Conservation (phyloP, 805 yeast genomes). For the Ogataea siamensis region DNA sequence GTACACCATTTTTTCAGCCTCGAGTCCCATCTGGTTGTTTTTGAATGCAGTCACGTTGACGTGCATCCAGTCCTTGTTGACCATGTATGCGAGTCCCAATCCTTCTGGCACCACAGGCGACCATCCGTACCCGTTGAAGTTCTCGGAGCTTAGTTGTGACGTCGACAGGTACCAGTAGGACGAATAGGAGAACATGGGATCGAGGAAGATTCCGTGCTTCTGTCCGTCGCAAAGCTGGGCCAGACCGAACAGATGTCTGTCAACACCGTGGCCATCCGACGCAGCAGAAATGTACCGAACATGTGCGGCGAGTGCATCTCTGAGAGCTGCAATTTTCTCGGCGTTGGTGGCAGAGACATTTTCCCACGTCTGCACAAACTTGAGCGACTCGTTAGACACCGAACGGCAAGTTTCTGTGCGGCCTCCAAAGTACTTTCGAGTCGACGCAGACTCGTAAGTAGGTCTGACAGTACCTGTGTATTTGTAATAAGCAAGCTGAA, state of each 20-base stretch:
- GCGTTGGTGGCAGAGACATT: conserved; percentile 46
- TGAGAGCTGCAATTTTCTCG: conserved; percentile 65
- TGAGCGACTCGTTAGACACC: conserved; percentile 67
- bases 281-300: conserved; percentile 72
- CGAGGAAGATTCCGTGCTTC: conserved; percentile 67
- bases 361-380: conserved; percentile 74
- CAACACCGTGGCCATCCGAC: conserved; percentile 83
- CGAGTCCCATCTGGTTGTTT: conserved; percentile 54
- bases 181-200: conserved; percentile 75
- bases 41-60: conserved; percentile 78
- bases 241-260: conserved; percentile 89
- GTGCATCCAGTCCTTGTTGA: conserved; percentile 80
- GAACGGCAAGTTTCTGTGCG: conserved; percentile 93
- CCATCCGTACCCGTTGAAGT: conserved; percentile 93
- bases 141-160: conserved; percentile 82
- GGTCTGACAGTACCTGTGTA: conserved; percentile 78
- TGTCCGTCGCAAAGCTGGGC: conserved; percentile 64
- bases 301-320: conserved; percentile 72
- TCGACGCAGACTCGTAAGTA: conserved; percentile 94
- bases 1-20: conserved; percentile 57
- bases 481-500: conserved; percentile 89
- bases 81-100: conserved; percentile 90
- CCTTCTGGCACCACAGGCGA: conserved; percentile 94
- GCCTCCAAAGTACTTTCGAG: conserved; percentile 83
- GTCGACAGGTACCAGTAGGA: conserved; percentile 84